phyloP scores from a whole-genome alignment of 2,329 filamentous ascomycete species.

The Cryphonectria nitschkei region DNA sequence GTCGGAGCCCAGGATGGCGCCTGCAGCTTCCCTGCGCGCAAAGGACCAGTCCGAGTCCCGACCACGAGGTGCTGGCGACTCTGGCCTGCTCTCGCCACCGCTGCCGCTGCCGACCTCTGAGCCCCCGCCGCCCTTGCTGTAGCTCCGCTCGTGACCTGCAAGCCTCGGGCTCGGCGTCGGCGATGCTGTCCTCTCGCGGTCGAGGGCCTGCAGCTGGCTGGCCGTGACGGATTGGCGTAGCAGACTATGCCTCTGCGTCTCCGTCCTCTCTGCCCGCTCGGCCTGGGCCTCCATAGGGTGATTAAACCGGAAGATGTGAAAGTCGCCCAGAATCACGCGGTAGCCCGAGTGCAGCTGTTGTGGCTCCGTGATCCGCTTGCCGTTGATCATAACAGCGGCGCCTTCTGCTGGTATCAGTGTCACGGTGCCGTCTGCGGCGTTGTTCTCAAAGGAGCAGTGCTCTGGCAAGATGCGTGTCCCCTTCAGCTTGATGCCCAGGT shows the following conservation, averaged over 20 bases:
- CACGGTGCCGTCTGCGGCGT: conserved; percentile 78
- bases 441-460: conserved; percentile 92
- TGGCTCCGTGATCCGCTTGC: conserved; percentile 83
- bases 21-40: conserved; percentile 89
- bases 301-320: conserved; percentile 98
- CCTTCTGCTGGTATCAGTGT: conserved; percentile 86
- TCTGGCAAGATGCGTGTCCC: conserved; percentile 90
- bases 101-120: conserved; percentile 78
- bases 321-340: conserved; percentile 93
- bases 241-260: conserved; percentile 72
- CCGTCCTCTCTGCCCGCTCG: conserved; percentile 72
- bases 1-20: conserved; percentile 84
- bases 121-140: conserved; percentile 69
- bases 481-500: conserved; percentile 89
- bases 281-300: conserved; percentile 94
- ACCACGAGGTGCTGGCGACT: conserved; percentile 76
- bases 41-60: conserved; percentile 94
- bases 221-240: conserved; percentile 79
- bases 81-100: conserved; percentile 70
- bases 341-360: conserved; percentile 89
- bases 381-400: conserved; percentile 98
- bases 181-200: conserved; percentile 44
- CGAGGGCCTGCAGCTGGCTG: conserved; percentile 63
- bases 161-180: conserved; percentile 64
- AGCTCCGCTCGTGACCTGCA: conserved; percentile 70